A percentile compares a stretch with the other conserved stretches of the same genome.
Evolutionary conservation across 257 asterid genomes (phyloP).

Genomic region (Osmanthus fragrans): DNA sequence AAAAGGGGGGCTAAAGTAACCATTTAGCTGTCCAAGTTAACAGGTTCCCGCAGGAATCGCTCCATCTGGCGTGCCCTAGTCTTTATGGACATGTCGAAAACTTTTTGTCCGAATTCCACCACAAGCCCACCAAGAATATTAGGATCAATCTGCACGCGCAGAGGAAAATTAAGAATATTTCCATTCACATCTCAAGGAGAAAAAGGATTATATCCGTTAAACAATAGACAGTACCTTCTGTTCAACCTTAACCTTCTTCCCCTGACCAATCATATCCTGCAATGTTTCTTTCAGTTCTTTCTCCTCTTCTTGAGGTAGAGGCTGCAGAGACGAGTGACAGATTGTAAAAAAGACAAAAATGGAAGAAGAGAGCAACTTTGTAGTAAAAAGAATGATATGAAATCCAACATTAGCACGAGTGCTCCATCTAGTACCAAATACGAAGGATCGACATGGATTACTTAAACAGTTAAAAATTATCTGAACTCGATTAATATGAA

Average conservation of each 20-base stretch:
- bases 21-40: slow-evolving; percentile 35
- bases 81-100: slow-evolving; percentile 92
- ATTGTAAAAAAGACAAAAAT: slow-evolving; percentile 1
- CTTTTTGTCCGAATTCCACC: slow-evolving; percentile 74
- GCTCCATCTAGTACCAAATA: not conserved
- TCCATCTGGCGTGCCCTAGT: slow-evolving; percentile 98
- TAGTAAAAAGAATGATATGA: not conserved
- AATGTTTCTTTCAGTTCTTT: slow-evolving; percentile 78
- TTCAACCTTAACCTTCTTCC: slow-evolving; percentile 65
- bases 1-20: not conserved
- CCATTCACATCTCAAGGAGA: not conserved
- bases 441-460: not conserved
- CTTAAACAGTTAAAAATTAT: not conserved
- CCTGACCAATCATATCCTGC: slow-evolving; percentile 76
- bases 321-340: slow-evolving; percentile 36
- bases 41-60: slow-evolving; percentile 86
- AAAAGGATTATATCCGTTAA: not conserved
- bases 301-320: slow-evolving; percentile 85
- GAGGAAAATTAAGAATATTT: slow-evolving; percentile 14
- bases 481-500: not conserved
- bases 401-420: not conserved
- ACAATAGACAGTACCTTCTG: slow-evolving; percentile 60
- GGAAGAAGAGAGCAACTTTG: not conserved
- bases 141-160: slow-evolving; percentile 68
- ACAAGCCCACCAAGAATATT: slow-evolving; percentile 93